These are phyloP conservation scores for Chaetomium fimeti DNA, from an alignment of 495 filamentous ascomycete genomes.

Conservation along the genomic window DNA sequence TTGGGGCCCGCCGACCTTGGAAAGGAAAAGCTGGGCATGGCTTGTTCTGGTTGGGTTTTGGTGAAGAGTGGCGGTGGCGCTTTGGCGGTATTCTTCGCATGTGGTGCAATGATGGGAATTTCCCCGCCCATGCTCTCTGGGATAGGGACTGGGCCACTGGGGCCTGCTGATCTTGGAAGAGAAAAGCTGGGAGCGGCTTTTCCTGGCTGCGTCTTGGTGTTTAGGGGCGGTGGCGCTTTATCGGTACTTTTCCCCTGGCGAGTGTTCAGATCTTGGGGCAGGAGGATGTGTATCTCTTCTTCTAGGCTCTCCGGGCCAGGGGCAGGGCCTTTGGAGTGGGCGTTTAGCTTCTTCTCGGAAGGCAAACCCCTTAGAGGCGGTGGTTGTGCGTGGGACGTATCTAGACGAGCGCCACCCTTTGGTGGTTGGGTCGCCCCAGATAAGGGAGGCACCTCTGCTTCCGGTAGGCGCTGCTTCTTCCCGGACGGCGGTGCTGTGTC, in stretches of 20 bases:
- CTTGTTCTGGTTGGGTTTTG: neutral
- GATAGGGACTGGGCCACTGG: too few relatives aligned
- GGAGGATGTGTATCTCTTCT: neutral
- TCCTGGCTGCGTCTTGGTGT: neutral
- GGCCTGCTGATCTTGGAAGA: too few relatives aligned
- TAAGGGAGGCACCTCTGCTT: neutral
- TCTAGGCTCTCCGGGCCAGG: neutral
- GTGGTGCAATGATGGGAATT: too few relatives aligned
- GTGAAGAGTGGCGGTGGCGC: neutral
- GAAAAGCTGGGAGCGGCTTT: constrained; percentile 1
- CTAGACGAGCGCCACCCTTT: neutral
- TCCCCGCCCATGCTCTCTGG: too few relatives aligned
- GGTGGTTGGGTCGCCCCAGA: neutral
- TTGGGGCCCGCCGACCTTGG: neutral
- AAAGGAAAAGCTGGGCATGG: constrained; percentile 7
- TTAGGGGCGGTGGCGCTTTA: neutral
- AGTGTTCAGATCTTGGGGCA: neutral
- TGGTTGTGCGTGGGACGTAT: neutral
- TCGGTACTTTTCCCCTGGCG: neutral
- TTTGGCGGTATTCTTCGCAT: neutral
- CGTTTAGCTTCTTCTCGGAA: neutral
- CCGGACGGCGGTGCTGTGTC: neutral
- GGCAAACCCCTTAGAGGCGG: neutral
- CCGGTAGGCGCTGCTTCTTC: neutral
- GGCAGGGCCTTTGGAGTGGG: neutral